These are phyloP conservation scores for Erodium chrysanthum DNA, from an alignment of 441 rosid genomes.

Conservation along the genomic window DNA sequence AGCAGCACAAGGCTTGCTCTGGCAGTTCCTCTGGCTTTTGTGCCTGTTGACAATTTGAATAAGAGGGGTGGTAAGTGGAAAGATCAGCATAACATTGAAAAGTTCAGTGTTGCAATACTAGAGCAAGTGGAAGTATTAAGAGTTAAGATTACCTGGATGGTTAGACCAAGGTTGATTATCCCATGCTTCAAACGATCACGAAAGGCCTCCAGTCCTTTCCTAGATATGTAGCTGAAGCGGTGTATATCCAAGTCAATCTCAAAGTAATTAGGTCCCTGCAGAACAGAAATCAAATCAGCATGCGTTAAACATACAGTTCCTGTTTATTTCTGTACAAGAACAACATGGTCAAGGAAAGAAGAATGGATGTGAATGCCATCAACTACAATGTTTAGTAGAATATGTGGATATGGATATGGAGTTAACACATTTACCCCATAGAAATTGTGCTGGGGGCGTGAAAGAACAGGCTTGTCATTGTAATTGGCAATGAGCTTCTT, in stretches of 20 bases:
- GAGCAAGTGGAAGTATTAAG: no score
- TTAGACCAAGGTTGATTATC: constrained; percentile 58
- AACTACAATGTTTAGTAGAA: neutral
- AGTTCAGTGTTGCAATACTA: no score
- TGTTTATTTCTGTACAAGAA: neutral
- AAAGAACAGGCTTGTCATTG: constrained; percentile 69
- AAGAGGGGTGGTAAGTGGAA: neutral
- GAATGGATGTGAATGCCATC: neutral
- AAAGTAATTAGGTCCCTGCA: constrained; percentile 44
- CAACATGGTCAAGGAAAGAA: neutral
- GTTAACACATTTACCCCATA: constrained; percentile 32
- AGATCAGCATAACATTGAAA: neutral
- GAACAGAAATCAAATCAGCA: neutral
- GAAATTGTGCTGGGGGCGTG: constrained; percentile 79
- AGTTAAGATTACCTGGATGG: constrained; percentile 53
- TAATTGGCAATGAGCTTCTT: constrained; percentile 65
- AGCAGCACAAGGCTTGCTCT: constrained; percentile 65
- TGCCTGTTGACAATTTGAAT: constrained; percentile 35
- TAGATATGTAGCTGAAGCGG: constrained; percentile 76
- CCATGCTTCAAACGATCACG: constrained; percentile 52
- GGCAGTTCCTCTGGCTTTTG: constrained; percentile 80
- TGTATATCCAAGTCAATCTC: constrained; percentile 43
- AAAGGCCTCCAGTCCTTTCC: constrained; percentile 83
- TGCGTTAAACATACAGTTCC: no score
- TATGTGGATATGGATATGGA: neutral